phyloP scores from a whole-genome alignment of 1,284 basidiomycete genomes.

The Crepidotus sp. region DNA sequence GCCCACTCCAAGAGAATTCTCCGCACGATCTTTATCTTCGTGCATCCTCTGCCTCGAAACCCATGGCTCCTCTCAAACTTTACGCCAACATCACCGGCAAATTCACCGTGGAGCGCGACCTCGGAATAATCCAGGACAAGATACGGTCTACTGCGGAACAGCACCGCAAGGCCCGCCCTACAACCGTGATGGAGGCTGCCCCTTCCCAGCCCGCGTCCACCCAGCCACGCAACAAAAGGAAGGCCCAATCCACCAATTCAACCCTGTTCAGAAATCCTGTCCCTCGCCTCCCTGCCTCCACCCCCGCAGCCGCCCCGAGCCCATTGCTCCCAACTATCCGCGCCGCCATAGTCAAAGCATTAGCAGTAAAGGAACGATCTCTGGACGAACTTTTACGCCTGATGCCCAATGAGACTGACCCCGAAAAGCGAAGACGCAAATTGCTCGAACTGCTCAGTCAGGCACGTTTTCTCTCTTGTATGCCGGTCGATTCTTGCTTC shows the following conservation, averaged over 20 bases:
- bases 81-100: constrained; percentile 63
- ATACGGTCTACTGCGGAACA: constrained; percentile 52
- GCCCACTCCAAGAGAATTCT: constrained; percentile 39
- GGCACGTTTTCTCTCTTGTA: constrained; percentile 27
- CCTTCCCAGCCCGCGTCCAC: constrained; percentile 25
- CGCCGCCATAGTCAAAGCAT: constrained; percentile 24
- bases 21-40: constrained; percentile 66
- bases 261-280: constrained; percentile 29
- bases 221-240: constrained; percentile 28
- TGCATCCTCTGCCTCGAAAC: constrained; percentile 44
- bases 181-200: constrained; percentile 42
- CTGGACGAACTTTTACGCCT: constrained; percentile 36
- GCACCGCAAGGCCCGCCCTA: constrained; percentile 43
- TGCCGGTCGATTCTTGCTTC: neutral
- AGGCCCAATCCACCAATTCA: constrained; percentile 20
- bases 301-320: constrained; percentile 19
- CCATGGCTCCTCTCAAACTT: constrained; percentile 57
- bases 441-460: constrained; percentile 39
- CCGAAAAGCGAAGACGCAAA: constrained; percentile 27
- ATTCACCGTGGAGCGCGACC: constrained; percentile 51
- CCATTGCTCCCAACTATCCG: constrained; percentile 23
- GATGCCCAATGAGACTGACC: constrained; percentile 31
- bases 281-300: constrained; percentile 23
- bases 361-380: constrained; percentile 46
- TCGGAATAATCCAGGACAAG: constrained; percentile 44